These are phyloP conservation scores for Aspergillus bridgeri DNA, from an alignment of 495 filamentous ascomycete species.

Conservation along the genomic window DNA sequence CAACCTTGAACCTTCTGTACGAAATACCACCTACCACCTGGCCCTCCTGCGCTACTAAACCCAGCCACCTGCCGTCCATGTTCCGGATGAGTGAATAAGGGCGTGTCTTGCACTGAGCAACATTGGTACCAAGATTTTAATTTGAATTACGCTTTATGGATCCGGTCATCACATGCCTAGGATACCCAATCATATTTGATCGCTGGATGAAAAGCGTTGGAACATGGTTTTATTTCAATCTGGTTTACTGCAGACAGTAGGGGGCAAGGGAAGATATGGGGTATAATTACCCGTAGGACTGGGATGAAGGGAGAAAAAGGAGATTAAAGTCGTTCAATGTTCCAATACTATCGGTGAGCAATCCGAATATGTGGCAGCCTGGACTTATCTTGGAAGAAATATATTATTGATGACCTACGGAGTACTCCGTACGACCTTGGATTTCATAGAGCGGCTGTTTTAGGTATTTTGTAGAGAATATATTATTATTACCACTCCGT, in stretches of 20 bases:
- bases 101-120: background rate
- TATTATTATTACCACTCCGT: background rate
- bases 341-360: background rate
- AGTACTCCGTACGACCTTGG: background rate
- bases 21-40: background rate
- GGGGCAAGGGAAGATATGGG: background rate
- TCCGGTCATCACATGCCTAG: background rate
- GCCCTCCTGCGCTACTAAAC: background rate
- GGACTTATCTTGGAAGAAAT: background rate
- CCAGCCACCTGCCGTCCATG: background rate
- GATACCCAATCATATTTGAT: background rate
- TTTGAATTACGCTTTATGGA: background rate
- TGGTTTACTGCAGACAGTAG: too few species aligned
- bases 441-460: background rate
- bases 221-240: background rate
- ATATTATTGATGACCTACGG: too few species aligned
- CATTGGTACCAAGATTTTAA: background rate
- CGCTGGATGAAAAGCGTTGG: background rate
- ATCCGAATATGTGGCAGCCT: background rate
- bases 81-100: background rate
- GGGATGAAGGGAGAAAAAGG: background rate
- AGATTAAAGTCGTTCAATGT: background rate
- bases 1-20: background rate
- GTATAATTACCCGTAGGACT: background rate
- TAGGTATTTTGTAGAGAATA: background rate